A percentile compares a stretch with the other conserved stretches of the same genome.
Conservation (phyloP, 352 stramenopile species). For the Pythium brachiatum region DNA sequence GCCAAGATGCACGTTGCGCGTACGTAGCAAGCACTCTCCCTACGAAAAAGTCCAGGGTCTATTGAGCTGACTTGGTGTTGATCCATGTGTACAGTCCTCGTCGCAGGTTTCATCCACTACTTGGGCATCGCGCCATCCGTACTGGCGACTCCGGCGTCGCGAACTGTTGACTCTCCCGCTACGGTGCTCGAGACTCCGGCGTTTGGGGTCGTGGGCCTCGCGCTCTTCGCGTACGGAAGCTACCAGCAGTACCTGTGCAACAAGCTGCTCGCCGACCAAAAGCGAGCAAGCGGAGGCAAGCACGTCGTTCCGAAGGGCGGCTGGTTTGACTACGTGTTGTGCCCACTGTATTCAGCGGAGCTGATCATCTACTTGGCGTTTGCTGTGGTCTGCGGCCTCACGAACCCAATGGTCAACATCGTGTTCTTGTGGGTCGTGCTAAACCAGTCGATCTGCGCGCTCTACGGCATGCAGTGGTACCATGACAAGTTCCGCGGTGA, state of each 20-base stretch:
- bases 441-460: constrained; percentile 62
- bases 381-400: constrained; percentile 37
- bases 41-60: neutral
- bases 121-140: constrained; percentile 43
- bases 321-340: constrained; percentile 66
- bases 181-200: constrained; percentile 7
- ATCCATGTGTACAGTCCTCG: constrained; percentile 27
- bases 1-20: constrained; percentile 55
- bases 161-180: constrained; percentile 2
- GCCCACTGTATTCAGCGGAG: constrained; percentile 62
- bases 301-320: constrained; percentile 57
- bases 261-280: constrained; percentile 49
- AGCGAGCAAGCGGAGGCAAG: constrained; percentile 41
- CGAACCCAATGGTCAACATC: constrained; percentile 42
- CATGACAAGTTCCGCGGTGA: constrained; percentile 54
- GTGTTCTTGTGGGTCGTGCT: constrained; percentile 51
- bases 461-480: constrained; percentile 56
- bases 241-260: constrained; percentile 71
- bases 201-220: constrained; percentile 25
- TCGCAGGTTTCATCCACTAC: constrained; percentile 65
- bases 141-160: constrained; percentile 27
- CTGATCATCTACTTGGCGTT: constrained; percentile 62
- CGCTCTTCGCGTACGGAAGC: constrained; percentile 43
- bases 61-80: too few species aligned
- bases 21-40: constrained; percentile 8